These are phyloP conservation scores for Trypanosoma boissoni DNA, from an alignment of 208 protist genomes.

Conservation along the genomic window DNA sequence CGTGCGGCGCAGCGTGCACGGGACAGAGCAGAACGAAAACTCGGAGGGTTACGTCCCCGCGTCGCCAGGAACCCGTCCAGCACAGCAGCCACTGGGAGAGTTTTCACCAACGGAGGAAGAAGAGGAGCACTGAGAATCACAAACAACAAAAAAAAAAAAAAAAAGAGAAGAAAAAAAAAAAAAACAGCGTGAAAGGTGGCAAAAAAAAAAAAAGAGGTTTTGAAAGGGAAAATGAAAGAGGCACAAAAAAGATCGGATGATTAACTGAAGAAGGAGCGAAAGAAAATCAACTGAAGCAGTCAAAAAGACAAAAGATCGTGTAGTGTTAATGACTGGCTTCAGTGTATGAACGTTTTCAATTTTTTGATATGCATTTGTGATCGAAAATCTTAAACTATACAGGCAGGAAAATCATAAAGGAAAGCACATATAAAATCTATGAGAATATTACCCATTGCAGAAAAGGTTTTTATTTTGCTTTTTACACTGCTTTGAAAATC, in stretches of 20 bases:
- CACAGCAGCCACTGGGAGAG: conserved; percentile 30
- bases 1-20: not conserved
- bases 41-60: conserved; percentile 25
- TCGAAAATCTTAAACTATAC: too few species aligned
- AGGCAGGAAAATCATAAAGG: too few species aligned
- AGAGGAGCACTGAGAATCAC: conserved; percentile 31
- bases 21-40: conserved; percentile 4
- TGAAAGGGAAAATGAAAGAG: not conserved
- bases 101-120: conserved; percentile 57
- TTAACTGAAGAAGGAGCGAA: conserved; percentile 4
- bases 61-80: conserved; percentile 13
- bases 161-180: not conserved
- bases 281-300: too few species aligned
- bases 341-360: too few species aligned
- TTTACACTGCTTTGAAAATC: too few species aligned
- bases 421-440: too few species aligned
- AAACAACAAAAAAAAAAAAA: conserved; percentile 6
- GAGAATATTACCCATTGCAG: not conserved
- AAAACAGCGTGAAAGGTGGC: not conserved
- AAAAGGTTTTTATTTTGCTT: not conserved
- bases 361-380: too few species aligned
- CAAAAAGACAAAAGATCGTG: too few species aligned
- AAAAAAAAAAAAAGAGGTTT: not conserved
- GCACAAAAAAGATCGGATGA: not conserved
- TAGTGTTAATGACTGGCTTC: too few species aligned